Percentiles rank a stretch among this genome's conserved stretches.
phyloP scores from a whole-genome alignment of 2,329 filamentous ascomycete genomes.

The Penicillium sp. region DNA sequence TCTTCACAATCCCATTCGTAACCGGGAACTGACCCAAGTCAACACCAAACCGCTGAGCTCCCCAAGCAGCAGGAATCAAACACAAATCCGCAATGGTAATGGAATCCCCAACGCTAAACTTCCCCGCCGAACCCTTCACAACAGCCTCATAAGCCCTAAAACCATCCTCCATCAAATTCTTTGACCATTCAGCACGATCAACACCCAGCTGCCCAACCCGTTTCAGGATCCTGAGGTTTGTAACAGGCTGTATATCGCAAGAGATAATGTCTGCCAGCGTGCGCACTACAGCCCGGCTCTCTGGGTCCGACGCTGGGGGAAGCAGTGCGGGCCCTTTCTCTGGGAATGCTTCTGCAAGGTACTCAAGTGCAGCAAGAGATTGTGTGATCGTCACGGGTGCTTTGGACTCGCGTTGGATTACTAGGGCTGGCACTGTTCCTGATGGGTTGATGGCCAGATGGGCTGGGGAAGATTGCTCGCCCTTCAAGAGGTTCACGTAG shows the following conservation, averaged over 20 bases:
- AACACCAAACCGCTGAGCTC: constrained; percentile 54
- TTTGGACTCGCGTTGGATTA: constrained; percentile 31
- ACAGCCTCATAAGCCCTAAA: constrained; percentile 55
- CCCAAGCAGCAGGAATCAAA: constrained; percentile 58
- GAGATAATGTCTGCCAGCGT: constrained; percentile 55
- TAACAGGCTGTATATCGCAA: constrained; percentile 59
- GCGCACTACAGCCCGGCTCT: constrained; percentile 50
- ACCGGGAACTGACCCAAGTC: constrained; percentile 51
- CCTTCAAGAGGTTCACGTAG: constrained; percentile 54
- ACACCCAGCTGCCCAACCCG: constrained; percentile 46
- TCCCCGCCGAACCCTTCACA: constrained; percentile 41
- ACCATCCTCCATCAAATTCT: constrained; percentile 51
- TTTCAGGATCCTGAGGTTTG: constrained; percentile 55
- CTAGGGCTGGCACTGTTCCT: constrained; percentile 54
- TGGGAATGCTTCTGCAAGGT: constrained; percentile 56
- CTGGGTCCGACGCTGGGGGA: constrained; percentile 45
- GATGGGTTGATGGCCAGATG: constrained; percentile 55
- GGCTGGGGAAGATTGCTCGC: constrained; percentile 48
- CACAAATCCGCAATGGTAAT: constrained; percentile 59
- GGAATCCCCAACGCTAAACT: constrained; percentile 55
- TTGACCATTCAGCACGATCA: constrained; percentile 50
- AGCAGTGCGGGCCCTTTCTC: constrained; percentile 45
- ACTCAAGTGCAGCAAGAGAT: constrained; percentile 61
- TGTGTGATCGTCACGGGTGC: constrained; percentile 48
- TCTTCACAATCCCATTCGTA: constrained; percentile 45